Base-by-base conservation (phyloP, 805 yeast genomes). In the Maudiozyma turicensis region DNA sequence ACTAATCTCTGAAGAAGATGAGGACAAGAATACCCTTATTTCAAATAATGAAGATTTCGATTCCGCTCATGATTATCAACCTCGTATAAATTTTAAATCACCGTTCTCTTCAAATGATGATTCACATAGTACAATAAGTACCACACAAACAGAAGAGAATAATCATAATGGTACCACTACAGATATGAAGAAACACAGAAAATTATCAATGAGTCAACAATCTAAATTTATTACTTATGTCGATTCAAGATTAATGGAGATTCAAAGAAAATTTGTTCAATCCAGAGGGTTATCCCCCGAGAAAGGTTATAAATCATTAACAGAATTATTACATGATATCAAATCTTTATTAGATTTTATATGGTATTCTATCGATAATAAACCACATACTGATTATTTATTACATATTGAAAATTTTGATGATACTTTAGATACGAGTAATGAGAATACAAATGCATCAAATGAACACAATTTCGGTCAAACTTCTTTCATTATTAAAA, bases 291-390 rank as follows among this genome's bases (percentile, higher is more conserved):
- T 69, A 20, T 56, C 61, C 30, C 66, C 63, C 11, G 64, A 57
- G 29, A 47, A 52, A 15, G 69, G 67, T 2, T 67, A 71, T 44
- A 39, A 50, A 5, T 52, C 63, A 1, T 50, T 71, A 9, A 45
- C 54, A 1, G 65, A 71, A 3, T 61, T 82, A 6, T 51, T 77
- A 1, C 53, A 48, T 0, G 85, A 81, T 40, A 57, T 82, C 29
- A 69, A 70, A 38, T 63, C 68, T 7, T 61, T 84, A 1, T 56
- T 82, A 3, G 78, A 75, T 44, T 69, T 86, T 40, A 64, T 85
- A 6, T 82, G 87, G 86, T 75, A 73, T 48, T 80, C 88, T 0
- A 69, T 83, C 14, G 72, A 71, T 41, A 57, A 62, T 11, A 51
- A 58, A 0, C 58, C 70, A 10, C 61, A 63, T 29, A 56, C 69